A percentile compares a stretch with the other conserved stretches of the same genome.
phyloP scores from a whole-genome alignment of 208 protist genomes.

The Trichomonas tenax region DNA sequence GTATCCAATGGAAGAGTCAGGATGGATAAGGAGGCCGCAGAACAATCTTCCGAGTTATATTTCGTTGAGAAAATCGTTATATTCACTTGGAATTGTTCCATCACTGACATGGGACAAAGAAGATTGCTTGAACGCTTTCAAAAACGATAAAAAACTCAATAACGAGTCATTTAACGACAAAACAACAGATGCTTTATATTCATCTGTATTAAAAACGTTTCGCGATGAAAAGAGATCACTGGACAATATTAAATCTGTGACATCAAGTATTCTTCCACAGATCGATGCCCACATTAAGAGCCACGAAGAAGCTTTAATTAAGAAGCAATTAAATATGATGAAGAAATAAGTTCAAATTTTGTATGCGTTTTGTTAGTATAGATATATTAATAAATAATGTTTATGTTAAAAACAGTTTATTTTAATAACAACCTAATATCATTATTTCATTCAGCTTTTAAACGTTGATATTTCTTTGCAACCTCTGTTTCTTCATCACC shows the following conservation, averaged over 20 bases:
- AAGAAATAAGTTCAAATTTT: not conserved
- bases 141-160: not conserved
- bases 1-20: not conserved
- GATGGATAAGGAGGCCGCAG: not conserved
- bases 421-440: too few relatives aligned
- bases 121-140: not conserved
- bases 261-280: not conserved
- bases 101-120: not conserved
- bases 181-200: not conserved
- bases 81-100: not conserved
- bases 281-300: not conserved
- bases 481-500: too few relatives aligned
- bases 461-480: too few relatives aligned
- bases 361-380: too few relatives aligned
- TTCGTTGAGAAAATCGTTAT: not conserved
- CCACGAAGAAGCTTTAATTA: not conserved
- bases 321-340: not conserved
- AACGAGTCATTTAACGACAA: not conserved
- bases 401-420: too few relatives aligned
- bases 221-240: not conserved
- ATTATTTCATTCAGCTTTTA: too few relatives aligned
- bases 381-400: too few relatives aligned
- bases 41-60: not conserved
- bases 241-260: not conserved
- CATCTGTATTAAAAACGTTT: not conserved